Evolutionary conservation across 176 grass and related monocot genomes (phyloP).

Genomic region (Tillandsia fasciculata): DNA sequence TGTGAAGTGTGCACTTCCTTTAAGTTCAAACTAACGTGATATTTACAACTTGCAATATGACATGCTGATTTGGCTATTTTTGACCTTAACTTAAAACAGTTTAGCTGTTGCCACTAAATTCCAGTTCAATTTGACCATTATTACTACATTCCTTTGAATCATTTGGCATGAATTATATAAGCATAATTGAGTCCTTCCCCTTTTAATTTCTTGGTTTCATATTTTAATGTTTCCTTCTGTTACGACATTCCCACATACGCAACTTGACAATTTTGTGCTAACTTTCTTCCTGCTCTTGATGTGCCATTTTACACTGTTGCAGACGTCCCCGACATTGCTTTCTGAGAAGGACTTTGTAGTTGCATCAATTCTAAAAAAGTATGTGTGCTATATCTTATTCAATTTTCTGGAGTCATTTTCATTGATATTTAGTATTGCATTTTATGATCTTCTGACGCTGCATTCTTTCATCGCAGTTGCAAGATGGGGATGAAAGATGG

Average conservation of each 20-base stretch:
- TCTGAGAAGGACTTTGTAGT: constrained; percentile 64
- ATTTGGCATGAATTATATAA: not conserved
- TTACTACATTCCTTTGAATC: not conserved
- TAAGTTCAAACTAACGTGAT: not conserved
- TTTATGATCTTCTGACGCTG: not conserved
- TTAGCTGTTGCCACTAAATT: not conserved
- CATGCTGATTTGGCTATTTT: not conserved
- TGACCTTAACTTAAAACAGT: not conserved
- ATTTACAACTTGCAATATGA: not conserved
- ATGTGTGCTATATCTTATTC: not conserved
- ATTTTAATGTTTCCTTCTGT: too few species aligned
- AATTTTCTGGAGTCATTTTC: not conserved
- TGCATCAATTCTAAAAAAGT: constrained; percentile 69
- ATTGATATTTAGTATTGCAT: constrained; percentile 15
- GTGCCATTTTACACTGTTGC: constrained; percentile 23
- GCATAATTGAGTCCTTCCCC: not conserved
- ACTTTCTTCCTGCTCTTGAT: constrained; percentile 10
- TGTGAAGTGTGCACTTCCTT: not conserved
- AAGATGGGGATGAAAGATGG: constrained; percentile 77
- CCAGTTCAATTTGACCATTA: not conserved
- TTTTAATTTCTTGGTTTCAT: too few species aligned
- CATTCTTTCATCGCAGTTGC: constrained; percentile 13
- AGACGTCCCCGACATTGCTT: constrained; percentile 70
- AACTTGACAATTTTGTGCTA: not conserved
- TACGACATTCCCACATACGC: too few species aligned